These are phyloP conservation scores for Reutealis trisperma DNA, from an alignment of 345 rosid genomes.

Conservation along the genomic window DNA sequence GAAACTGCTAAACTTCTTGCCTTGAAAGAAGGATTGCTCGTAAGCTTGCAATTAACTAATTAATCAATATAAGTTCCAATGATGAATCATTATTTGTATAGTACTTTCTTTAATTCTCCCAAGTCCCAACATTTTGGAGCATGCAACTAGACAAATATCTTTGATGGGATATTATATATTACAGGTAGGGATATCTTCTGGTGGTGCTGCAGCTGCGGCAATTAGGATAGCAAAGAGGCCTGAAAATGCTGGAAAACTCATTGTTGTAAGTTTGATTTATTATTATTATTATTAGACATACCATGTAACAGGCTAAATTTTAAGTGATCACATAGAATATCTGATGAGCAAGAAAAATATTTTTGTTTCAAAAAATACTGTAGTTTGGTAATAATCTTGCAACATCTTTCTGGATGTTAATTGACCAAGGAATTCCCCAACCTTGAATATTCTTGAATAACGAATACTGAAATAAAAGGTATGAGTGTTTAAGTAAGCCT, in stretches of 20 bases:
- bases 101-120: background rate
- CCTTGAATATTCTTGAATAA: background rate
- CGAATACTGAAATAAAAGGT: background rate
- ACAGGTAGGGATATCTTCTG: slow-evolving; percentile 74
- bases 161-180: slow-evolving; percentile 7
- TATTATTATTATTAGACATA: background rate
- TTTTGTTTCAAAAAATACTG: background rate
- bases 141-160: background rate
- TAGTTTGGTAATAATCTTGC: background rate
- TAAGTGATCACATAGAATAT: background rate
- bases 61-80: background rate
- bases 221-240: slow-evolving; percentile 58
- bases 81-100: background rate
- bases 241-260: slow-evolving; percentile 69
- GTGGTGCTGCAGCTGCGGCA: slow-evolving; percentile 73
- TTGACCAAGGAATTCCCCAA: background rate
- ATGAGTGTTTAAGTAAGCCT: no score
- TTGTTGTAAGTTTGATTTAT: slow-evolving; percentile 49
- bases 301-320: background rate
- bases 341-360: no score
- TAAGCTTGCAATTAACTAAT: slow-evolving; percentile 15
- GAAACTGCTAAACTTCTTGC: slow-evolving; percentile 58
- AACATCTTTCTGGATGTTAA: background rate
- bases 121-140: no score
- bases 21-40: slow-evolving; percentile 62